Evolutionary conservation across 371 early-diverging fungal genomes (phyloP).

Genomic region (Dinochytrium kinnereticum): DNA sequence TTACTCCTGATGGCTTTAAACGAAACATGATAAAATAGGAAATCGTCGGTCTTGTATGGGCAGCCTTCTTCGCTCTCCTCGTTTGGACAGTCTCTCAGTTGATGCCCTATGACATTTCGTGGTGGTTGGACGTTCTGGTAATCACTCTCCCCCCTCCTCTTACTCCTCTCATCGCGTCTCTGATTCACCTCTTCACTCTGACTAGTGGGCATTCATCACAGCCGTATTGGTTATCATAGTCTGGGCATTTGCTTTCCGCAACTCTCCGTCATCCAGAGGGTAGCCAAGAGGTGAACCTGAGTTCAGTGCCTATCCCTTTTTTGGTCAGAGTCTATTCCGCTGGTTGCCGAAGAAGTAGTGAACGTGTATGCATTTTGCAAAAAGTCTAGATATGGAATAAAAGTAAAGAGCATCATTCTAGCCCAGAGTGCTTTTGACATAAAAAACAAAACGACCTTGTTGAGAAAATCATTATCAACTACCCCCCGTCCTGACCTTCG

Average conservation of each 20-base stretch:
- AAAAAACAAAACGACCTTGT: background rate
- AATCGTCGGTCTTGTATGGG: constrained; percentile 11
- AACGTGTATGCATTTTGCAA: too few species aligned
- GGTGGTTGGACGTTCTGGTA: constrained; percentile 11
- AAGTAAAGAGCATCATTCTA: too few species aligned
- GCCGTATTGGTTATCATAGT: background rate
- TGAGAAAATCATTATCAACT: background rate
- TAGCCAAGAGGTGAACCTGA: too few species aligned
- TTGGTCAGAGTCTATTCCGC: too few species aligned
- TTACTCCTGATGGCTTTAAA: too few species aligned
- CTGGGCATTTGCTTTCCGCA: constrained; percentile 2
- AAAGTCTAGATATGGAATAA: background rate
- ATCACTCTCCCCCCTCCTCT: background rate
- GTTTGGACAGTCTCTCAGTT: background rate
- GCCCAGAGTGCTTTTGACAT: too few species aligned
- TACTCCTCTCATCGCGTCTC: background rate
- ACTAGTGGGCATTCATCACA: background rate
- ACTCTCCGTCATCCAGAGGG: background rate
- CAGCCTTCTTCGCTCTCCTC: background rate
- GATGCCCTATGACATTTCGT: background rate
- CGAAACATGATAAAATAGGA: background rate
- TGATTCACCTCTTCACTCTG: background rate
- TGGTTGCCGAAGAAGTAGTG: background rate
- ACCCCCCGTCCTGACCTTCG: background rate
- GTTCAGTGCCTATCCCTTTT: too few species aligned